A percentile compares a stretch with the other conserved stretches of the same genome.
Conservation (phyloP, 1,139 yeast genomes). For the Dujonia santamariae region DNA sequence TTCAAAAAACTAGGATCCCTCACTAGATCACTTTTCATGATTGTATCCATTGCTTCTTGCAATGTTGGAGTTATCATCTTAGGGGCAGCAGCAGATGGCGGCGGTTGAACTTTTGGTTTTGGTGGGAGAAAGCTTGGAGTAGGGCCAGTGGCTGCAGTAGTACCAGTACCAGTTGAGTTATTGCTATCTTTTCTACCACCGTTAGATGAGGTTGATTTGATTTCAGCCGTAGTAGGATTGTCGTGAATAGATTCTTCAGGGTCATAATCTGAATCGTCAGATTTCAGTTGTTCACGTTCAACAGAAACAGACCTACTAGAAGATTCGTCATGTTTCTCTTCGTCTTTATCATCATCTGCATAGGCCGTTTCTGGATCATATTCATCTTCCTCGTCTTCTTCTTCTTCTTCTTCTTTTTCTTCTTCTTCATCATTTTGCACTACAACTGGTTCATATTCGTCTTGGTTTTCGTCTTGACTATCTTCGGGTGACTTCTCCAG, state of each 20-base stretch:
- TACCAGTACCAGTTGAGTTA: not conserved
- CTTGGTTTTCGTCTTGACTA: conserved; percentile 1
- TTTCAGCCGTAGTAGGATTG: conserved; percentile 4
- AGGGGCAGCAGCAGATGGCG: not conserved
- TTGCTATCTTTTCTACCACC: conserved; percentile 8
- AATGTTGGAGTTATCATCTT: conserved; percentile 10
- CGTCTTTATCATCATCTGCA: conserved; percentile 4
- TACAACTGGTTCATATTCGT: not conserved
- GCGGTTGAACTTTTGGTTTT: conserved; percentile 26
- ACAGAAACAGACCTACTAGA: not conserved
- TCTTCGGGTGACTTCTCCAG: not conserved
- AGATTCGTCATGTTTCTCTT: not conserved
- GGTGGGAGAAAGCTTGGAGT: conserved; percentile 26
- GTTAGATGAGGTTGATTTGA: conserved; percentile 6
- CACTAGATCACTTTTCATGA: conserved; percentile 31
- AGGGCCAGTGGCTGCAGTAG: conserved; percentile 2
- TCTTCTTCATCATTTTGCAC: conserved; percentile 3
- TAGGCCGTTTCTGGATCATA: conserved; percentile 21
- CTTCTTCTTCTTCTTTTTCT: conserved; percentile 2
- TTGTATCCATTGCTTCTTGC: conserved; percentile 32
- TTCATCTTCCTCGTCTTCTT: conserved; percentile 15
- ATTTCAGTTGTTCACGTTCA: not conserved
- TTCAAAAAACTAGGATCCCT: conserved; percentile 28
- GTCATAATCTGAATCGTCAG: conserved; percentile 9
- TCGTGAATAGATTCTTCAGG: conserved; percentile 6